Base-by-base conservation (phyloP, 1,139 yeast genomes). In the Debaryomyces subglobosus region DNA sequence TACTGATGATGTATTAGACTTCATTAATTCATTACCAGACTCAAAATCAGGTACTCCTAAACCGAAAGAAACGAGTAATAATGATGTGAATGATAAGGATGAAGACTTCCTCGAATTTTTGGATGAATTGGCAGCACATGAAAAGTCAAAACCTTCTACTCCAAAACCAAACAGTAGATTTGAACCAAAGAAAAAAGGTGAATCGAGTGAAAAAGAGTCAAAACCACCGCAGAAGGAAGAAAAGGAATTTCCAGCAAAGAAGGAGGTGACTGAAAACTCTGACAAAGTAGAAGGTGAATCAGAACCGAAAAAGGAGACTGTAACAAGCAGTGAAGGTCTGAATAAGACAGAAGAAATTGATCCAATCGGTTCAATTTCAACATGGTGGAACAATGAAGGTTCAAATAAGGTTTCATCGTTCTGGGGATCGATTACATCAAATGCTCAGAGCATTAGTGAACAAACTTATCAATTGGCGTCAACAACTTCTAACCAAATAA, bases 1-100 rank as follows among this genome's bases (percentile, higher is more conserved):
- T 52, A 82, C 85, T 21, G 96, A 89, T 59, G 97, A 92, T 61
- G 97, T 94, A 9, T 72, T 92, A 56, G 96, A 92, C 58, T 88
- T 94, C 65, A 79, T 94, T 59, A 95, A 92, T 62, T 88, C 96
- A 1, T 77, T 94, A 43, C 97, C 96, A 9, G 90, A 85, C 51
- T 79, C 83, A 30, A 75, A 77, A 50, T 53, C 69, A n/a, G 63
- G 62, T 20, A 70, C 77, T 15, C 71, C 75, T 9, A 64, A 63
- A 34, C 72, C 74, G 7, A 49, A 55, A 43, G 48, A 51, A 30
- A 47, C 53, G n/a, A 49, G 53, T 44, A 57, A 56, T 27, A 56
- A 53, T 27, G 62, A 53, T 34, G 62, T 61, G 40, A 62, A 62
- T 6, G 80, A 78, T 43, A 77, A 80, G 41, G 83, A 83, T 51